A percentile compares a stretch with the other conserved stretches of the same genome.
phyloP scores from a whole-genome alignment of 2,329 filamentous ascomycete species.

The Nannizziopsis arthrosporioides region DNA sequence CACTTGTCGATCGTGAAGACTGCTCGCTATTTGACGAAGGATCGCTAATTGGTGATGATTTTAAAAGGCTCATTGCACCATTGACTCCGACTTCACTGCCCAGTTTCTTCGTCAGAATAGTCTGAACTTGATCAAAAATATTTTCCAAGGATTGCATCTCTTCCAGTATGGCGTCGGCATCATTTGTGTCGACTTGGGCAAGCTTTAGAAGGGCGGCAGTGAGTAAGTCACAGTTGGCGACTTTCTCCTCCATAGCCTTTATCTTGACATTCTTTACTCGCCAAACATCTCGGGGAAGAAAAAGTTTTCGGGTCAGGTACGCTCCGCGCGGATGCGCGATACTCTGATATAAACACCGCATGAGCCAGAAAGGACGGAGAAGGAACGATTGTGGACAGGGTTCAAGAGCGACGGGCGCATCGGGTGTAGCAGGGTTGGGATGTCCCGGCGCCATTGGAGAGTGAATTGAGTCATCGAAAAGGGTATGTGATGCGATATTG shows the following conservation, averaged over 20 bases:
- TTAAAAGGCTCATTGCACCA: constrained; percentile 61
- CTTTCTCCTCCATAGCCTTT: constrained; percentile 84
- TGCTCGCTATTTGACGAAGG: constrained; percentile 28
- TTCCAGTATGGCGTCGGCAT: constrained; percentile 82
- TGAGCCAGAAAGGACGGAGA: constrained; percentile 93
- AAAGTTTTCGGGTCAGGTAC: constrained; percentile 82
- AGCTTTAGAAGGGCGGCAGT: constrained; percentile 81
- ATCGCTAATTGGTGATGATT: constrained; percentile 44
- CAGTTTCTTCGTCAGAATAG: constrained; percentile 64
- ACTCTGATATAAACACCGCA: constrained; percentile 87
- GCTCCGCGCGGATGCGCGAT: constrained; percentile 83
- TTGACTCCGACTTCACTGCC: constrained; percentile 88
- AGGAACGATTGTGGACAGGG: constrained; percentile 82
- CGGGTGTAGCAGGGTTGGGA: constrained; percentile 49
- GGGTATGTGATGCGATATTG: constrained; percentile 56
- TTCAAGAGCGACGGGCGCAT: constrained; percentile 68
- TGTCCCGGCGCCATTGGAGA: constrained; percentile 52
- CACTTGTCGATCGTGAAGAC: constrained; percentile 43
- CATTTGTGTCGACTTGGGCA: constrained; percentile 69
- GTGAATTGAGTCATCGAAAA: constrained; percentile 78
- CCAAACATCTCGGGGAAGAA: constrained; percentile 89
- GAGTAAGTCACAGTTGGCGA: constrained; percentile 78
- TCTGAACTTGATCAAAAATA: constrained; percentile 76
- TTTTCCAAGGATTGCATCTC: constrained; percentile 86
- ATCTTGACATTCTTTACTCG: constrained; percentile 86